Conservation (phyloP, 2,329 filamentous ascomycete genomes). For the Laburnicola sp. region DNA sequence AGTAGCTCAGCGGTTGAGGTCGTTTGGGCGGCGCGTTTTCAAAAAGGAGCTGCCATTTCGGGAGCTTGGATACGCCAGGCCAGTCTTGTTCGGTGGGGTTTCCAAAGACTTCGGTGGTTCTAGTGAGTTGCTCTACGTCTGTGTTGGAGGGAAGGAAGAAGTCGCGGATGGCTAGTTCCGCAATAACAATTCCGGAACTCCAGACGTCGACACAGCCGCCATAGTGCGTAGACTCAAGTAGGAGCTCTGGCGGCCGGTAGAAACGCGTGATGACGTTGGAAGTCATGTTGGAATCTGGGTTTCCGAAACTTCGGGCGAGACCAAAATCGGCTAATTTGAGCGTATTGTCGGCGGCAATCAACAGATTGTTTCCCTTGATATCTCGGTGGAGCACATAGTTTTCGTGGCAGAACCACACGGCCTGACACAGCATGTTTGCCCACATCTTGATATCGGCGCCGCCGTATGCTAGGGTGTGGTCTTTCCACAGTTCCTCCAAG, state of each 20-base stretch:
- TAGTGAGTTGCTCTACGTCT: conserved; percentile 81
- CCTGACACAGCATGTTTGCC: conserved; percentile 96
- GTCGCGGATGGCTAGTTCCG: conserved; percentile 80
- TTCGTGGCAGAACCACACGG: conserved; percentile 95
- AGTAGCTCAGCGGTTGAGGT: conserved; percentile 71
- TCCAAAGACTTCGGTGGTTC: conserved; percentile 83
- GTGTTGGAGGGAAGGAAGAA: conserved; percentile 83
- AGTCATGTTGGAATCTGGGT: conserved; percentile 88
- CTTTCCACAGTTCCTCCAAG: conserved; percentile 82
- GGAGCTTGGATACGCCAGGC: conserved; percentile 83
- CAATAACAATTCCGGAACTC: conserved; percentile 91
- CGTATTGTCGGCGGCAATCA: conserved; percentile 89
- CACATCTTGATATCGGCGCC: conserved; percentile 93
- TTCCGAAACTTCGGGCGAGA: conserved; percentile 84
- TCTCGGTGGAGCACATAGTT: conserved; percentile 93
- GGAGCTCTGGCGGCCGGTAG: conserved; percentile 92
- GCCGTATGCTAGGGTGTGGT: conserved; percentile 80
- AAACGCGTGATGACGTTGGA: conserved; percentile 93
- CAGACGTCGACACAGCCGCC: conserved; percentile 90
- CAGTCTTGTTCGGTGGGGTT: conserved; percentile 93
- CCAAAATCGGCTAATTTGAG: conserved; percentile 98
- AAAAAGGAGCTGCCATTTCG: conserved; percentile 42
- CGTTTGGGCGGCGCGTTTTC: conserved; percentile 49
- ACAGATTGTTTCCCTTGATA: conserved; percentile 97
- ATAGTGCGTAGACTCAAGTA: conserved; percentile 89